Percentiles rank a stretch among this genome's conserved stretches.
phyloP scores from a whole-genome alignment of 257 asterid genomes.

The Solanum dulcamara region DNA sequence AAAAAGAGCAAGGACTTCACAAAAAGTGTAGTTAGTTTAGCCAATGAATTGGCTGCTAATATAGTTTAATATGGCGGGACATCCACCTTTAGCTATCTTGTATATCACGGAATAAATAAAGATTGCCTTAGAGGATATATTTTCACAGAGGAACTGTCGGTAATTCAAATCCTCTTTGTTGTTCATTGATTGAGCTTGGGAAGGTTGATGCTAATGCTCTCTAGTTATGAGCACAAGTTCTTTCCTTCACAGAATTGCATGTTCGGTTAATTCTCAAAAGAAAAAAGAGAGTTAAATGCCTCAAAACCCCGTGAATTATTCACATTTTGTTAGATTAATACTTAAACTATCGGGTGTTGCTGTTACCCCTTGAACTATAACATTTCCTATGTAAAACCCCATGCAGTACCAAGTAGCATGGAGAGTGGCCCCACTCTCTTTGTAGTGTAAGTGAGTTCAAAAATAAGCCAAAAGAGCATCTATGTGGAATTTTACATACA shows the following conservation, averaged over 20 bases:
- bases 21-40: neutral
- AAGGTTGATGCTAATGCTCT: neutral
- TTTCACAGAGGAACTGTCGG: neutral
- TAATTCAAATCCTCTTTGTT: neutral
- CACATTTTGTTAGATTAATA: neutral
- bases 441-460: neutral
- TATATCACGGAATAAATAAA: neutral
- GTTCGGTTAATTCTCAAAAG: neutral
- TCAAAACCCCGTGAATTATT: neutral
- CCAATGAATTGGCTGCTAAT: neutral
- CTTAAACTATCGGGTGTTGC: neutral
- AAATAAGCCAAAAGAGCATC: neutral
- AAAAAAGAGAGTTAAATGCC: neutral
- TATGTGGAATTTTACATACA: neutral
- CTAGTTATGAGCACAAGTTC: neutral
- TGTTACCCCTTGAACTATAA: neutral
- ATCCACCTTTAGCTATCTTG: neutral
- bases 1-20: neutral
- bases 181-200: neutral
- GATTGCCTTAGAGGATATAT: neutral
- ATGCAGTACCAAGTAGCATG: neutral
- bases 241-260: neutral
- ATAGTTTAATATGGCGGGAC: neutral
- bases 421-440: neutral
- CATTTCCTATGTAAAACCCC: neutral